Percentiles rank a stretch among this genome's conserved stretches.
phyloP scores from a whole-genome alignment of 768 basidiomycete genomes.

The Termitomyces titanicus region DNA sequence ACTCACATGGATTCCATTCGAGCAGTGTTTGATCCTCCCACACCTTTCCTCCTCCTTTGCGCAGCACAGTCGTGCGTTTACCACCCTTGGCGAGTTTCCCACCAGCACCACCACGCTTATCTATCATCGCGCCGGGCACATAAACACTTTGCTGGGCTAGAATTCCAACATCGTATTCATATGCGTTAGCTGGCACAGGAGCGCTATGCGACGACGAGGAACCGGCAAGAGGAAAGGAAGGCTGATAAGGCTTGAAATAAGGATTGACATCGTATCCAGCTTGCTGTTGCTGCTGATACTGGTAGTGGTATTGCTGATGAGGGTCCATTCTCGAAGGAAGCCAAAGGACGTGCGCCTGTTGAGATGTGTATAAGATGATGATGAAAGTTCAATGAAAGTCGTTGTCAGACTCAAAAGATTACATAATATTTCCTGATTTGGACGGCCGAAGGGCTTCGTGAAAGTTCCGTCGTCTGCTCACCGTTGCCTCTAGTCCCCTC shows the following conservation, averaged over 20 bases:
- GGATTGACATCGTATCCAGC: constrained; percentile 64
- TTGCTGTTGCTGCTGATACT: constrained; percentile 51
- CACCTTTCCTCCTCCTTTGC: constrained; percentile 93
- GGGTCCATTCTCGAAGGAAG: constrained; percentile 41
- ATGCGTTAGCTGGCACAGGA: constrained; percentile 85
- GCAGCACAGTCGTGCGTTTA: constrained; percentile 88
- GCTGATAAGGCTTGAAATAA: constrained; percentile 77
- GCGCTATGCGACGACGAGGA: constrained; percentile 66
- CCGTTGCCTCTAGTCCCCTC: constrained; percentile 27
- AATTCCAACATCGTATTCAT: constrained; percentile 90
- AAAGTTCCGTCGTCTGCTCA: constrained; percentile 15
- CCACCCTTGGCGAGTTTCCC: constrained; percentile 87
- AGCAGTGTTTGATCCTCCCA: constrained; percentile 98
- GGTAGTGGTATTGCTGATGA: constrained; percentile 44
- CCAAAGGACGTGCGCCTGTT: neutral
- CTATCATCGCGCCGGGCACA: constrained; percentile 87
- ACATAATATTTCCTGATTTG: constrained; percentile 25
- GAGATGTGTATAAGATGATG: neutral
- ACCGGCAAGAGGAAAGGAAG: constrained; percentile 64
- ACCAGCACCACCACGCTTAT: constrained; percentile 81
- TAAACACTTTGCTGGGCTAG: constrained; percentile 90
- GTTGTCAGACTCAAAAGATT: constrained; percentile 9
- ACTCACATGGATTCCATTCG: constrained; percentile 96
- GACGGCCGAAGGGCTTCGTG: neutral
- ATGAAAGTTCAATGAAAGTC: neutral